Evolutionary conservation across 345 rosid species (phyloP).

Genomic region (Capsella bursapastoris): DNA sequence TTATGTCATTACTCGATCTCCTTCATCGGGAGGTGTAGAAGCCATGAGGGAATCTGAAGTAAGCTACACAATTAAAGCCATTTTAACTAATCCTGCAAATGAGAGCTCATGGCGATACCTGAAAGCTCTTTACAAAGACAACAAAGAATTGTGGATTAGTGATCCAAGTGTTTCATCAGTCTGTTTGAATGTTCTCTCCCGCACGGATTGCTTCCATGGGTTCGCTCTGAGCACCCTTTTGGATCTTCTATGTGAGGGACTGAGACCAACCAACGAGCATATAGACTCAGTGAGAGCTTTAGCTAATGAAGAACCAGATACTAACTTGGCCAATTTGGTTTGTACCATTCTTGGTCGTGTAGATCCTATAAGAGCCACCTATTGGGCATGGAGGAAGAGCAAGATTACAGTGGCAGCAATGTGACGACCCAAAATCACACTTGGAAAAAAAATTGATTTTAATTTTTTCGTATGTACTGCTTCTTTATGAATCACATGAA

Average conservation of each 20-base stretch:
- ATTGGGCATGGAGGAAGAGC: slow-evolving; percentile 83
- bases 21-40: slow-evolving; percentile 65
- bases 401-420: slow-evolving; percentile 47
- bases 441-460: neutral
- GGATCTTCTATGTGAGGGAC: slow-evolving; percentile 78
- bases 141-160: slow-evolving; percentile 53
- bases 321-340: slow-evolving; percentile 54
- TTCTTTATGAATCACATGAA: slow-evolving; percentile 7
- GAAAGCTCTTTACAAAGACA: slow-evolving; percentile 74
- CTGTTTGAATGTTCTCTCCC: slow-evolving; percentile 65
- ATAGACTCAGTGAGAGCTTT: slow-evolving; percentile 59
- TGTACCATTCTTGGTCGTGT: slow-evolving; percentile 64
- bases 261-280: slow-evolving; percentile 64
- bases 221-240: slow-evolving; percentile 74
- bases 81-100: slow-evolving; percentile 62
- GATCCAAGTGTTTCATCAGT: slow-evolving; percentile 63
- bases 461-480: neutral
- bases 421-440: slow-evolving; percentile 1
- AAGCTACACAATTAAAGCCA: slow-evolving; percentile 64
- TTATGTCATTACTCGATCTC: slow-evolving; percentile 70
- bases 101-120: slow-evolving; percentile 95
- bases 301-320: slow-evolving; percentile 46
- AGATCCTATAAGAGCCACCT: slow-evolving; percentile 75
- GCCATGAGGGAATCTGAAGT: slow-evolving; percentile 84
- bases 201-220: slow-evolving; percentile 50